Evolutionary conservation across 2,329 filamentous ascomycete species (phyloP).

Genomic region (Sordariomycetes sp.): DNA sequence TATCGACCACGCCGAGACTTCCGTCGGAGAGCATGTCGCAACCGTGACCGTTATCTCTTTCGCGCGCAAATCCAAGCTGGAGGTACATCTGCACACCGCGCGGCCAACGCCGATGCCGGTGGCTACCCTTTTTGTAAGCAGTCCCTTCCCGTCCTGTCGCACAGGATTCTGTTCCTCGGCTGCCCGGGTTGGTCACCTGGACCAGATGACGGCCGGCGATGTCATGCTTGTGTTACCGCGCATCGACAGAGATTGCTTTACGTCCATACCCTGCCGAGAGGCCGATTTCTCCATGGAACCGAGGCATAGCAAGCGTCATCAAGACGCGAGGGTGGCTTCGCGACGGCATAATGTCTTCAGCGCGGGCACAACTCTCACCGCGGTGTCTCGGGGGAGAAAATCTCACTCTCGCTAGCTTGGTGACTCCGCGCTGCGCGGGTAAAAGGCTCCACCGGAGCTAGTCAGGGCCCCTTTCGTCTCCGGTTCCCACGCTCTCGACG

Average conservation of each 20-base stretch:
- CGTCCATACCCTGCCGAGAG: not conserved
- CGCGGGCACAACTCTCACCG: too few species aligned
- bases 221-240: not conserved
- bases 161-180: not conserved
- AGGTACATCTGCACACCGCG: not conserved
- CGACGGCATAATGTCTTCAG: too few species aligned
- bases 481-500: not conserved
- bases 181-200: not conserved
- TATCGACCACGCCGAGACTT: not conserved
- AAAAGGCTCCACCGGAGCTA: not conserved
- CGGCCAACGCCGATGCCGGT: not conserved
- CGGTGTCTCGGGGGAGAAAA: too few species aligned
- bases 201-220: not conserved
- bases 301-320: not conserved
- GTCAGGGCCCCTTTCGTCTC: not conserved
- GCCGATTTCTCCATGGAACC: not conserved
- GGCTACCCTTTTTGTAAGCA: too few species aligned
- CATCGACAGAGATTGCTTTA: not conserved
- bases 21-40: not conserved
- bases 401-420: too few species aligned
- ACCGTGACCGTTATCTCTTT: not conserved
- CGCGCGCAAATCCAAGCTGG: not conserved
- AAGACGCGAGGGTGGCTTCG: not conserved
- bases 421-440: not conserved
- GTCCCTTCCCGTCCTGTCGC: not conserved